Percentiles rank a stretch among this genome's conserved stretches.
Conservation (phyloP, 805 yeast genomes). For the Diddensiella santjacobensis region DNA sequence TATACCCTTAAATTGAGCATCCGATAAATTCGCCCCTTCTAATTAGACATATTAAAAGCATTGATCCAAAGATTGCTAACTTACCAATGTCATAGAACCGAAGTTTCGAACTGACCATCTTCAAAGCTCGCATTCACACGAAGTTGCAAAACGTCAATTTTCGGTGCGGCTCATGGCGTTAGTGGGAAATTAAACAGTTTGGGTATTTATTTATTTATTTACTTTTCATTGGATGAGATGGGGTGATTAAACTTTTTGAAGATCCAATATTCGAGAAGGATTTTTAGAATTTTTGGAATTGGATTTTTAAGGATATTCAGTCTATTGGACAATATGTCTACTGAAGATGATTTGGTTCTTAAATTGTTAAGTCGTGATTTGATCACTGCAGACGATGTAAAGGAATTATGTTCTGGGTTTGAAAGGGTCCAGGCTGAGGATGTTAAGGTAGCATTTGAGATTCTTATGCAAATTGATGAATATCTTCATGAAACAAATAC, state of each 20-base stretch:
- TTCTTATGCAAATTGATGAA: conserved; percentile 21
- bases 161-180: neutral
- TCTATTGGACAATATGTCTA: no score
- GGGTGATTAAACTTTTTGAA: neutral
- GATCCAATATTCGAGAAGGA: no score
- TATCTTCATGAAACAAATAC: conserved; percentile 28
- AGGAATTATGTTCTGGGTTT: conserved; percentile 16
- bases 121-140: neutral
- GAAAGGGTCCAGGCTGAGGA: conserved; percentile 21
- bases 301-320: no score
- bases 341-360: conserved; percentile 19
- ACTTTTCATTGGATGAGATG: neutral
- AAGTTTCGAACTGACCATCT: neutral
- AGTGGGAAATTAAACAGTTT: no score
- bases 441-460: conserved; percentile 23
- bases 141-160: neutral
- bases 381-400: conserved; percentile 16
- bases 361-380: conserved; percentile 11
- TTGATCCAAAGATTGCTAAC: neutral
- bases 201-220: neutral
- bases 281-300: no score
- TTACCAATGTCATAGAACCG: neutral
- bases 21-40: conserved; percentile 73
- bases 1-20: conserved; percentile 77
- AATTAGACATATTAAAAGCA: neutral